Percentiles rank a stretch among this genome's conserved stretches.
These are phyloP conservation scores for Pichia phayaonensis DNA, from an alignment of 805 yeast genomes.

Conservation along the genomic window DNA sequence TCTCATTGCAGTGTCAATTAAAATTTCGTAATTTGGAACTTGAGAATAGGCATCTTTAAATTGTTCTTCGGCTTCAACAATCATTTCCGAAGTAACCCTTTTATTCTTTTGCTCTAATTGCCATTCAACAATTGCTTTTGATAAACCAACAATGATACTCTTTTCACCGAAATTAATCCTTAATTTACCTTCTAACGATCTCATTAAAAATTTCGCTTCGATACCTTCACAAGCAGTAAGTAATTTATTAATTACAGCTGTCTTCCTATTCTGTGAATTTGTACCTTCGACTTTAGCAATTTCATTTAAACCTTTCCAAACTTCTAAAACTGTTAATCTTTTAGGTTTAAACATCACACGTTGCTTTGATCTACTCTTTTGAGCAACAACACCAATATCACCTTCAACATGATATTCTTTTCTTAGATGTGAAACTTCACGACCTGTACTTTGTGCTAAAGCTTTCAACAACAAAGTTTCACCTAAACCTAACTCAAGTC, in stretches of 20 bases:
- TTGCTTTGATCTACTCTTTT: constrained; percentile 73
- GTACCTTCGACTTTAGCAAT: constrained; percentile 77
- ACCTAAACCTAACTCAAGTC: constrained; percentile 88
- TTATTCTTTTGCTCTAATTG: constrained; percentile 36
- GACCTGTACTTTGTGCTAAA: constrained; percentile 82
- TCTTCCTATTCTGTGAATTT: constrained; percentile 73
- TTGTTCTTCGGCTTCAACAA: constrained; percentile 64
- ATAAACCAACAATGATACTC: constrained; percentile 74
- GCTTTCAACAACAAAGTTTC: constrained; percentile 86
- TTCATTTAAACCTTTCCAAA: constrained; percentile 63
- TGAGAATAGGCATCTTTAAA: constrained; percentile 84
- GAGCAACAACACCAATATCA: constrained; percentile 87
- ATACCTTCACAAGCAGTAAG: constrained; percentile 76
- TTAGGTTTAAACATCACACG: constrained; percentile 91
- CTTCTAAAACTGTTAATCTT: constrained; percentile 64
- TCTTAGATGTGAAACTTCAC: constrained; percentile 62
- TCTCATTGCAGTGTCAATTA: constrained; percentile 58
- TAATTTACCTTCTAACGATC: constrained; percentile 88
- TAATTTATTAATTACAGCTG: constrained; percentile 72
- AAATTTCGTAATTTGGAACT: constrained; percentile 80
- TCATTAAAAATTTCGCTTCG: constrained; percentile 85
- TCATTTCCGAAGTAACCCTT: constrained; percentile 32
- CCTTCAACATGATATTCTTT: constrained; percentile 73
- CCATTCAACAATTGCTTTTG: constrained; percentile 69
- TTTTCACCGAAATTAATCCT: constrained; percentile 93